Evolutionary conservation across 306 rosid genomes (phyloP), one percentile per base, ranked within the genome.

Genomic region (Gastrolobium bilobum): DNA sequence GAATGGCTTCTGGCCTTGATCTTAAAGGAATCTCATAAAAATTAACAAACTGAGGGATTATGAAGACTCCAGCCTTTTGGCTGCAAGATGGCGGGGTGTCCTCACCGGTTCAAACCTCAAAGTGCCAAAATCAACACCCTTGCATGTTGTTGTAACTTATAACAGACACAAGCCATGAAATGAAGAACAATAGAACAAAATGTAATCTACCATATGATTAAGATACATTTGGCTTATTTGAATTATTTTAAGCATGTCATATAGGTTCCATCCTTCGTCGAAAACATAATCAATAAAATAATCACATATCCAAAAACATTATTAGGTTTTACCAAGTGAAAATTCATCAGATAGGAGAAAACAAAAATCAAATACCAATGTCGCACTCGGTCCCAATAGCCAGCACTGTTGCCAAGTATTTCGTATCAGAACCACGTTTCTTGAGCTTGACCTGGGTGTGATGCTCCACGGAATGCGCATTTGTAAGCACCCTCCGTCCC

Each of bases 401-500:
- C 9, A 90, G 86, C 13, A 92, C 96, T 0, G 90, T 89, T 4
- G 97, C 96, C 79, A 92, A 77, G 81, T 90, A 92, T 81, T 92
- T 92, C 0, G 96, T 92, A 75, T 92, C 94, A 4, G 97, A 92
- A 52, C 97, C 97, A 39, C 94, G 93, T 82, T 90, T 92, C 90
- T 92, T 92, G 70, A 92, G 92, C 88, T 92, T 92, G 79, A 92
- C 97, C 86, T 89, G 97, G 2, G 97, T 92, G 68, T 90, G 84
- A 76, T 92, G 96, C 92, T 90, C 96, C 53, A 92, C 97, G 0
- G 97, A 92, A 71, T 92, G 96, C 43, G 97, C 97, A 83, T 92
- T 92, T 0, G 97, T 92, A 34, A 92, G 84, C 48, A 92, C 96
- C 77, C 97, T 92, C 79, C 87, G 73, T 2, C 94, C 90, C 2